phyloP scores from a whole-genome alignment of 495 filamentous ascomycete species.

The Articulospora tetracladia region DNA sequence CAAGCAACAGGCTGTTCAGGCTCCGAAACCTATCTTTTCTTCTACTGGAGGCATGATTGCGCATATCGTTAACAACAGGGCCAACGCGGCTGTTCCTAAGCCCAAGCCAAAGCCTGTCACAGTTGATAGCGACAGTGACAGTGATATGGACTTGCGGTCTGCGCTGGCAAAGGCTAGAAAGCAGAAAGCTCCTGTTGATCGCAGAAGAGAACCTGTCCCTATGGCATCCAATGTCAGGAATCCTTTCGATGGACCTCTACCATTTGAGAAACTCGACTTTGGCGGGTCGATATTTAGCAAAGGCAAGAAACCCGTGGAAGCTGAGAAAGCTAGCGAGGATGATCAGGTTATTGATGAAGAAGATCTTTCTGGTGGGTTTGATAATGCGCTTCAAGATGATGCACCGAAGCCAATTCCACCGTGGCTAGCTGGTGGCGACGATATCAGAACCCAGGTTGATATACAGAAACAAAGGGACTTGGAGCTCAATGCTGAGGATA shows the following conservation, averaged over 20 bases:
- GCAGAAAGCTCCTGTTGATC: constrained; percentile 31
- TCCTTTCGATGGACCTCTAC: constrained; percentile 74
- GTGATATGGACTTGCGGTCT: constrained; percentile 58
- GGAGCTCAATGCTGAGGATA: constrained; percentile 46
- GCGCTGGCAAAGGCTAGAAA: constrained; percentile 48
- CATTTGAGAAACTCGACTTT: constrained; percentile 83
- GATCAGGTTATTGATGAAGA: constrained; percentile 42
- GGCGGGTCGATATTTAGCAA: constrained; percentile 51
- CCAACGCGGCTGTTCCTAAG: constrained; percentile 47
- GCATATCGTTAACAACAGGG: constrained; percentile 58
- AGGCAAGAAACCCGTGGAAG: constrained; percentile 30
- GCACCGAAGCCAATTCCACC: constrained; percentile 68
- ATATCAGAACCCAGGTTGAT: constrained; percentile 49
- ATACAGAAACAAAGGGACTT: constrained; percentile 38
- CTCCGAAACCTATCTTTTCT: constrained; percentile 43
- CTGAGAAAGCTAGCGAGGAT: constrained; percentile 22
- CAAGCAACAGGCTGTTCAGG: constrained; percentile 50
- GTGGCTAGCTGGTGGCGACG: constrained; percentile 66
- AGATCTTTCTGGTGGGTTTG: constrained; percentile 66
- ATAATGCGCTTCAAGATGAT: constrained; percentile 42
- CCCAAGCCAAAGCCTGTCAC: constrained; percentile 28
- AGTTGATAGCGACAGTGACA: constrained; percentile 58
- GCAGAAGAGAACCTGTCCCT: constrained; percentile 25
- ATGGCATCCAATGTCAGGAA: constrained; percentile 37
- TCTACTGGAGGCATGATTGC: constrained; percentile 53